Conservation (phyloP, 805 yeast genomes). For the Ogataea pini region DNA sequence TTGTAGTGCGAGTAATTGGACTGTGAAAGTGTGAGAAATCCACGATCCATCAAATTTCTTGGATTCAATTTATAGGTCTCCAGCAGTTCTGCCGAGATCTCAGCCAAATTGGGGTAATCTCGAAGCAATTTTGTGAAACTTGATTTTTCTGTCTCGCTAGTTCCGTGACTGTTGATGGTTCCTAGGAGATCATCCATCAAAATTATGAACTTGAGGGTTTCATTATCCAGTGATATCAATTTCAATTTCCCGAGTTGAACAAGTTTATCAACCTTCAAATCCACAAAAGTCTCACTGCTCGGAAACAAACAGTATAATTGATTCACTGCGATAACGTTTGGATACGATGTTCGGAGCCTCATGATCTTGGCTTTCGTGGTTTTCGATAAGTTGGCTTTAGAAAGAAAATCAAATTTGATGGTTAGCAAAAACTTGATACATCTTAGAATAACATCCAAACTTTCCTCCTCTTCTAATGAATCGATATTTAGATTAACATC, state of each 20-base stretch:
- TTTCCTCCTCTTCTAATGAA: conserved; percentile 19
- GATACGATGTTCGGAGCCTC: conserved; percentile 28
- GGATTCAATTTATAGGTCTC: conserved; percentile 27
- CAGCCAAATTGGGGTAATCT: conserved; percentile 24
- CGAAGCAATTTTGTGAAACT: conserved; percentile 20
- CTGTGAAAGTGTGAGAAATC: conserved; percentile 46
- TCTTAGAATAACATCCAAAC: conserved; percentile 16
- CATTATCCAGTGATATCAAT: conserved; percentile 22
- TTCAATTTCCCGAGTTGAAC: conserved; percentile 40
- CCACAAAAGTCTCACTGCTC: conserved; percentile 51
- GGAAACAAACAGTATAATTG: conserved; percentile 53
- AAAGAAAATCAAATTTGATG: conserved; percentile 25
- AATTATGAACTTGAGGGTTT: conserved; percentile 28
- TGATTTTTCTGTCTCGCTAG: conserved; percentile 6
- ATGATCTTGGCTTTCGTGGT: conserved; percentile 22
- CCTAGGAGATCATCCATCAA: conserved; percentile 24
- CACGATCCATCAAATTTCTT: conserved; percentile 39
- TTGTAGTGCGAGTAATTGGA: conserved; percentile 36
- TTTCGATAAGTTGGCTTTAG: conserved; percentile 26
- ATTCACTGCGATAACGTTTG: conserved; percentile 43
- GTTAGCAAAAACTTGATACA: conserved; percentile 24
- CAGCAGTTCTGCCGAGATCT: conserved; percentile 29
- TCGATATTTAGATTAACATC: conserved; percentile 15
- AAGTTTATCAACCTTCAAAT: conserved; percentile 42
- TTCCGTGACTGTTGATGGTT: conserved; percentile 11